Base-by-base conservation (phyloP, 2,329 filamentous ascomycete genomes). In the Colletotrichum eremochloae region DNA sequence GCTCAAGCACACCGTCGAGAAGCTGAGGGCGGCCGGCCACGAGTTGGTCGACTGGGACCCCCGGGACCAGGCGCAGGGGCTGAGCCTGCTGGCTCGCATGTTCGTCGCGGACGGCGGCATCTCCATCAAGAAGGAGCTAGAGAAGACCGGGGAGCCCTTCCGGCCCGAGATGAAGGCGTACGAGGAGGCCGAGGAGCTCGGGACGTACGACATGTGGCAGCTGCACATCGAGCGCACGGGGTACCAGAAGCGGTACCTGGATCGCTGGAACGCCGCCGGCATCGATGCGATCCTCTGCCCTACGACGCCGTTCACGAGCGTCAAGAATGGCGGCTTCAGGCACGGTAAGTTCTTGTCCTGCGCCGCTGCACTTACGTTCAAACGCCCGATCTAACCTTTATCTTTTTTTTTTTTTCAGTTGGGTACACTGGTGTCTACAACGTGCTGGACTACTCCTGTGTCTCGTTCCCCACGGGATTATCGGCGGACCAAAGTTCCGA, bases 271-370 rank as follows among this genome's bases (percentile, higher is more conserved):
- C 44, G 78, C 77, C 58, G 82, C 82, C 0, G 84, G 83, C 1
- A 86, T 92, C 9, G 92, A 93, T 76, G 89, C 89, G 1, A 85
- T 93, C 11, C 78, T 93, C 1, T 89, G 88, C 63, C 91, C 91
- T 0, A 86, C 84, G 0, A 85, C 83, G 42, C 83, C 85, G 0
- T 87, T 83, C 62, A 82, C 81, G 52, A 81, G 80, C 0, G 81
- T 82, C 40, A 82, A 84, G 76, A 81, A 84, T 57, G 84, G 84
- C 5, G 78, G 79, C 1, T 85, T 86, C 52, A 82, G 79, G 76
- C 83, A 87, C 48, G 81, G 84, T 84, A 57, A 76, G 82, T 77
- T 20, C 1, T 42, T 3, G 2, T 18, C 8, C 2, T 52, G 15
- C 24, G 12, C 4, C 3, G 5, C 1, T 36, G 4, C 8, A 18